Evolutionary conservation across 2,329 filamentous ascomycete species (phyloP).

Genomic region (Clarireedia monteithiana): DNA sequence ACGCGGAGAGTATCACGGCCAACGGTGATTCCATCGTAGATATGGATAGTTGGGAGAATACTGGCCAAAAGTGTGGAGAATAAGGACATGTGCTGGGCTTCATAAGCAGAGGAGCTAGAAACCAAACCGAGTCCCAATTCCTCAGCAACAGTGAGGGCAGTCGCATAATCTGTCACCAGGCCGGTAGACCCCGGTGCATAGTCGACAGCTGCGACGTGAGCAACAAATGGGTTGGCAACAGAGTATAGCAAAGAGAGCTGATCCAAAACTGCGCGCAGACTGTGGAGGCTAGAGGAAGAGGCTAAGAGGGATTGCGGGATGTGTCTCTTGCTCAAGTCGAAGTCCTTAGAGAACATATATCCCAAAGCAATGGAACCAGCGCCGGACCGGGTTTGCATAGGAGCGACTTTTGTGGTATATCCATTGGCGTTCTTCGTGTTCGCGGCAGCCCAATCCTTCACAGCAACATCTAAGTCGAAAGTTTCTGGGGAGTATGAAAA

Average conservation of each 20-base stretch:
- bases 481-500: conserved; percentile 94
- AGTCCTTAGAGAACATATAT: conserved; percentile 97
- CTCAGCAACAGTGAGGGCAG: conserved; percentile 72
- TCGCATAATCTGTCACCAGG: conserved; percentile 80
- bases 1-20: conserved; percentile 76
- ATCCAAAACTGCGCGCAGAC: conserved; percentile 77
- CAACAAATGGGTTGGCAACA: conserved; percentile 86
- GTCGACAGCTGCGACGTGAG: conserved; percentile 86
- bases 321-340: conserved; percentile 82
- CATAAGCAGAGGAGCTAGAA: conserved; percentile 77
- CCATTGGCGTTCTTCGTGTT: conserved; percentile 75
- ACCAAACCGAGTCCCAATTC: conserved; percentile 85
- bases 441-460: conserved; percentile 65
- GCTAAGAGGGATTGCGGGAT: conserved; percentile 88
- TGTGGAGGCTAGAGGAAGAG: conserved; percentile 72
- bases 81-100: conserved; percentile 93
- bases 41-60: conserved; percentile 74
- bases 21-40: conserved; percentile 80
- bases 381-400: conserved; percentile 80
- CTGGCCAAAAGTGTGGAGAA: conserved; percentile 75
- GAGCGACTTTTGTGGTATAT: conserved; percentile 67
- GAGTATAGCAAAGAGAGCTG: conserved; percentile 88
- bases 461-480: conserved; percentile 81
- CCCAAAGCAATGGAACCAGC: conserved; percentile 88
- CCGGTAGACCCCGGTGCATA: conserved; percentile 57